Percentiles rank a stretch among this genome's conserved stretches.
Evolutionary conservation across 169 alveolate species (phyloP).

Genomic region (Theileria equi): DNA sequence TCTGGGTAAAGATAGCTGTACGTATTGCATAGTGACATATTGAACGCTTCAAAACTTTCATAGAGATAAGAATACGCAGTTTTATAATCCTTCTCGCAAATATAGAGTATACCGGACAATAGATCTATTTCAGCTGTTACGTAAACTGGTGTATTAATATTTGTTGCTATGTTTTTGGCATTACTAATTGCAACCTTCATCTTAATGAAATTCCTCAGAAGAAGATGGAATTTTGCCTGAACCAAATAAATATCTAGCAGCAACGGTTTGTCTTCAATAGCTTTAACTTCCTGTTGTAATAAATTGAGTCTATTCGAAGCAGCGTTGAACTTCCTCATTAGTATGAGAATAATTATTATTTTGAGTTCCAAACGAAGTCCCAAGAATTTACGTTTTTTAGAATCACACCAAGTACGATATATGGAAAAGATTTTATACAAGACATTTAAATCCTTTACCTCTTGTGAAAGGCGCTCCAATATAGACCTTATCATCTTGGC

Average conservation of each 20-base stretch:
- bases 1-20: conserved; percentile 68
- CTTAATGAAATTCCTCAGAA: conserved; percentile 87
- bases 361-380: conserved; percentile 89
- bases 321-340: conserved; percentile 77
- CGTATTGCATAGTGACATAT: conserved; percentile 76
- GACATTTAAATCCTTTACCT: conserved; percentile 64
- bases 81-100: conserved; percentile 86
- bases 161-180: conserved; percentile 90
- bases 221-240: conserved; percentile 89
- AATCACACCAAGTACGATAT: conserved; percentile 89
- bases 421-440: conserved; percentile 82
- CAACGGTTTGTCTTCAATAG: conserved; percentile 91
- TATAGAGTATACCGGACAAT: conserved; percentile 80
- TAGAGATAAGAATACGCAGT: conserved; percentile 93
- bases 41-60: conserved; percentile 93
- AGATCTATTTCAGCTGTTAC: conserved; percentile 93
- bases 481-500: conserved; percentile 70
- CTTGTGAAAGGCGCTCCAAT: conserved; percentile 71
- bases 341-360: conserved; percentile 83
- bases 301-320: conserved; percentile 84
- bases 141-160: conserved; percentile 91
- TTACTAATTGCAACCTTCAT: conserved; percentile 92
- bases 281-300: conserved; percentile 87
- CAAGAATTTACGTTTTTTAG: conserved; percentile 89
- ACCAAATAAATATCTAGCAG: conserved; percentile 89